Evolutionary conservation across 2,329 filamentous ascomycete genomes (phyloP).

Genomic region (Aspergillus brunneoviolaceus): DNA sequence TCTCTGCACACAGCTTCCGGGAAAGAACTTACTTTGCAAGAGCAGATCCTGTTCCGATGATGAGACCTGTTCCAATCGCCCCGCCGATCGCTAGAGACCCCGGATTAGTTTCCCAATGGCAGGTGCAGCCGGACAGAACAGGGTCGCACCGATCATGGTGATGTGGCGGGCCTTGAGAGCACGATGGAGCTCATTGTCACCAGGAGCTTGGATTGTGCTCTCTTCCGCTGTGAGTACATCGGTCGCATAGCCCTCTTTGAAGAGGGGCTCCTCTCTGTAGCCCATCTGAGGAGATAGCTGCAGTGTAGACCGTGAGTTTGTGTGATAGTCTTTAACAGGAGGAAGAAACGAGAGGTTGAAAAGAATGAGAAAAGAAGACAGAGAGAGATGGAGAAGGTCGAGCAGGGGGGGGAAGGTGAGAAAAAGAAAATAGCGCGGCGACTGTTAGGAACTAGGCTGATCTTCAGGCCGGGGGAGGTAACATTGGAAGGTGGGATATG

Average conservation of each 20-base stretch:
- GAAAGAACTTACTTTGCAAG: conserved; percentile 33
- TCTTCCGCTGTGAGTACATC: conserved; percentile 19
- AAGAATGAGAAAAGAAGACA: not conserved
- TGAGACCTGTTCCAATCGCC: conserved; percentile 45
- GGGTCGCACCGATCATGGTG: conserved; percentile 42
- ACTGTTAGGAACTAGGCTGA: not conserved
- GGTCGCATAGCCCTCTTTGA: not conserved
- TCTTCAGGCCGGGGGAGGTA: not conserved
- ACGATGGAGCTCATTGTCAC: conserved; percentile 39
- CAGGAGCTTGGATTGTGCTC: conserved; percentile 25
- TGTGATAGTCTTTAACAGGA: not conserved
- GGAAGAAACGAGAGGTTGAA: not conserved
- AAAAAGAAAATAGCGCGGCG: not conserved
- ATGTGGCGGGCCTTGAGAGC: conserved; percentile 44
- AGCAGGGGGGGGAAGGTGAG: not conserved
- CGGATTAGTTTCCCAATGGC: conserved; percentile 13
- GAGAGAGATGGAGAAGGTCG: too few species aligned
- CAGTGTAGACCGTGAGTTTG: not conserved
- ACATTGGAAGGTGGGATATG: not conserved
- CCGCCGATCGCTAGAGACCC: conserved; percentile 38
- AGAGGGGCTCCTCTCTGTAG: not conserved
- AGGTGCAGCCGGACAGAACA: not conserved
- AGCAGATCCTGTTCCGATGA: conserved; percentile 42
- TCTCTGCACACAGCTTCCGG: not conserved
- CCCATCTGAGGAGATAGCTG: not conserved